These are phyloP conservation scores for Phytophthora aleatoria DNA, from an alignment of 352 stramenopile species.

Conservation along the genomic window DNA sequence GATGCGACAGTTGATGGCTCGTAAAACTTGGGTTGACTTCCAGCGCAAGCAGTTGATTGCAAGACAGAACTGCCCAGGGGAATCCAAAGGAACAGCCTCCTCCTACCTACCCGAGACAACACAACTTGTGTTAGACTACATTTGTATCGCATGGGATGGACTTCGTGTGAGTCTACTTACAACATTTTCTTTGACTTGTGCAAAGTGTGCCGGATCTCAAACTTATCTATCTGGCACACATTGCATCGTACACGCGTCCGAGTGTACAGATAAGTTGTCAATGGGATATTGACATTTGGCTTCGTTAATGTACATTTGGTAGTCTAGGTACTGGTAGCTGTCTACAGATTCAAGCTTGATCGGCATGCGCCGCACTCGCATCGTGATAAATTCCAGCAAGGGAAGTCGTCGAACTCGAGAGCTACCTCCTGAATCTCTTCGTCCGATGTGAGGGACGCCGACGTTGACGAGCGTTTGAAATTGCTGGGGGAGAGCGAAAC, in stretches of 20 bases:
- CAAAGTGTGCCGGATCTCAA: too few relatives aligned
- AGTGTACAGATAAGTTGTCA: slow-evolving; percentile 7
- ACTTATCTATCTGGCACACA: too few relatives aligned
- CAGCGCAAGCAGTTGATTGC: not conserved
- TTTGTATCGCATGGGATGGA: too few relatives aligned
- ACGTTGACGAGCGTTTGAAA: slow-evolving; percentile 19
- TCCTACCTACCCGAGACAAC: too few relatives aligned
- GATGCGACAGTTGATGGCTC: not conserved
- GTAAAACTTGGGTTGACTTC: not conserved
- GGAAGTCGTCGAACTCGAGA: slow-evolving; percentile 28
- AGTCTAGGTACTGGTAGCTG: not conserved
- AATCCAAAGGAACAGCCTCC: too few relatives aligned
- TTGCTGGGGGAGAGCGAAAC: slow-evolving; percentile 23
- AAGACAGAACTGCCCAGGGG: not conserved
- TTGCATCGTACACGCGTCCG: too few relatives aligned
- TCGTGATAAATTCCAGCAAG: slow-evolving; percentile 22
- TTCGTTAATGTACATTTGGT: slow-evolving; percentile 20
- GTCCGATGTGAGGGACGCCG: slow-evolving; percentile 30
- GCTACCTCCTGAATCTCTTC: slow-evolving; percentile 24
- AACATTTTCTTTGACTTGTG: too few relatives aligned
- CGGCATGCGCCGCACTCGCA: slow-evolving; percentile 27
- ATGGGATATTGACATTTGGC: slow-evolving; percentile 13
- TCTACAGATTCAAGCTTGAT: slow-evolving; percentile 18
- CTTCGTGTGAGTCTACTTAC: too few relatives aligned
- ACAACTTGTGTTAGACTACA: too few relatives aligned